Conservation (phyloP, 495 filamentous ascomycete species). For the Letharia lupina region DNA sequence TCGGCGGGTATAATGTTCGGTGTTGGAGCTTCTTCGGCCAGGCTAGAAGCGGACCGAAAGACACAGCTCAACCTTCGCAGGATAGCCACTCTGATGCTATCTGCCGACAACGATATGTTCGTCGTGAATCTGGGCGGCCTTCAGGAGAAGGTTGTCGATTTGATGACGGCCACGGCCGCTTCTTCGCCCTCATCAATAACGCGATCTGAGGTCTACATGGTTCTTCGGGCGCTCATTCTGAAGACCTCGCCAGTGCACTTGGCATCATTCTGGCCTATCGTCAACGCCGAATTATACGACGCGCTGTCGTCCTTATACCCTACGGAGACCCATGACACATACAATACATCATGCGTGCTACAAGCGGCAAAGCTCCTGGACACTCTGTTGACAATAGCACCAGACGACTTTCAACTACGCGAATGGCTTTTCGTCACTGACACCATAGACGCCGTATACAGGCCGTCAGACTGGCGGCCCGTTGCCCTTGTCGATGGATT, state of each 20-base stretch:
- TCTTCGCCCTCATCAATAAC: constrained; percentile 89
- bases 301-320: constrained; percentile 70
- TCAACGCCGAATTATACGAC: constrained; percentile 78
- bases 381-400: constrained; percentile 68
- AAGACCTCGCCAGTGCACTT: constrained; percentile 69
- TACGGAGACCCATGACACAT: constrained; percentile 63
- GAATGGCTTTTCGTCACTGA: constrained; percentile 97
- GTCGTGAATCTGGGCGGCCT: constrained; percentile 62
- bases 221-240: constrained; percentile 71
- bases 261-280: constrained; percentile 76
- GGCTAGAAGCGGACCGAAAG: constrained; percentile 86
- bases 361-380: constrained; percentile 93
- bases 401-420: constrained; percentile 90
- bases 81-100: constrained; percentile 67
- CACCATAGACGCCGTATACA: constrained; percentile 92
- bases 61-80: constrained; percentile 85
- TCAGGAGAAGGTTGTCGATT: constrained; percentile 77
- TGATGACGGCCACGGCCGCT: constrained; percentile 74
- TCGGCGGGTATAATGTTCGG: constrained; percentile 98
- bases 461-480: constrained; percentile 60
- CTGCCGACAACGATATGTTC: constrained; percentile 66
- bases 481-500: constrained; percentile 79
- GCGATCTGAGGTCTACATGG: constrained; percentile 80
- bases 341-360: constrained; percentile 63
- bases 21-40: constrained; percentile 88